Base-by-base conservation (phyloP, 108 stramenopile species). In the Pseudonitzschia pungens region DNA sequence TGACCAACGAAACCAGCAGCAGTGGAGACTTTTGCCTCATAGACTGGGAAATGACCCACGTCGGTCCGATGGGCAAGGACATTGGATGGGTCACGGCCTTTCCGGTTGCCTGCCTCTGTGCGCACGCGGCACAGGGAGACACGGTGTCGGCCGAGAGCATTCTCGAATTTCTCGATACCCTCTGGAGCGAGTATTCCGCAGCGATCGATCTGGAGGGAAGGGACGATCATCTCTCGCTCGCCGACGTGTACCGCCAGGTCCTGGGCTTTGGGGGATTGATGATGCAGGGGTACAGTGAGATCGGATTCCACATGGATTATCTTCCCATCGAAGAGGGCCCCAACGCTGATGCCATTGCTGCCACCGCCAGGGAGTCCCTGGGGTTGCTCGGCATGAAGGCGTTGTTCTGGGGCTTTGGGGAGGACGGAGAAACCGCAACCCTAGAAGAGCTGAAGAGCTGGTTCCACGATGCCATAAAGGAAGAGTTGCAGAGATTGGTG, bases 1-100 rank as follows among this genome's bases (percentile, higher is more conserved):
- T 74, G 76, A 77, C 44, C 16, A 36, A 26, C 52, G 41, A 82
- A 0, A 73, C 72, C 51, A 55, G 52, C 14, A 55, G n/a, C 7
- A 40, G 12, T 9, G 60, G 60, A 1, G 33, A 62, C 1, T 31
- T 78, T 31, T n/a, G 26, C 7, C n/a, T 82, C 26, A 65, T 70
- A 18, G 81, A 82, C 60, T 82, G 77, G 77, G 81, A 82, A 69
- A 58, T 82, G 58, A 15, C 69, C 15, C 58, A 68, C 31, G n/a
- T 22, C 11, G 77, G 81, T 0, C 77, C 81, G 15, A 42, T 52
- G 20, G 81, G 81, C 20, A 43, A 59, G 8, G 81, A 82, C 36
- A 22, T 75, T 6, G 81, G 81, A 40, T 51, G 21, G 14, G 28
- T 74, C 41, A 15, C 29, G 14, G 32, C 68, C 4, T 79, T 73